These are phyloP conservation scores for Colletotrichum simmondsii DNA, from an alignment of 2,329 filamentous ascomycete species.

Conservation along the genomic window DNA sequence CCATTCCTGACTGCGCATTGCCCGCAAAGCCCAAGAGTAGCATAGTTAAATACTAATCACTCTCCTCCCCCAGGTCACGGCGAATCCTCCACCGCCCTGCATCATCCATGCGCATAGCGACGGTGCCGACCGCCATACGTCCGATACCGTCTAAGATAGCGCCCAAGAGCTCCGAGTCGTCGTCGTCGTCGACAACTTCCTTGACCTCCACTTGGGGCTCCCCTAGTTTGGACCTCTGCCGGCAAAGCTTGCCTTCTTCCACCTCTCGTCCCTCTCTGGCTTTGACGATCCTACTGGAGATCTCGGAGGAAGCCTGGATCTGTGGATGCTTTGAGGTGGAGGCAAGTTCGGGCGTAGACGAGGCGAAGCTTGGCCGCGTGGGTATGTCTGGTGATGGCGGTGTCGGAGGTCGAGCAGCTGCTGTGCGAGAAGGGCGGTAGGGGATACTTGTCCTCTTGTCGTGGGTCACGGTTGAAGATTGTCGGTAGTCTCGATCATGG, in stretches of 20 bases:
- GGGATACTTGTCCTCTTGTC: not conserved
- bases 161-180: slow-evolving; percentile 46
- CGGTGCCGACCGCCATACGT: slow-evolving; percentile 40
- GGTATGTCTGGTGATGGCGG: not conserved
- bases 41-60: not conserved
- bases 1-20: not conserved
- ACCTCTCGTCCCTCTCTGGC: not conserved
- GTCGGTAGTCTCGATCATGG: not conserved
- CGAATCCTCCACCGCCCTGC: slow-evolving; percentile 54
- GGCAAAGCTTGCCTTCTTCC: not conserved
- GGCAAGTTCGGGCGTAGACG: no score
- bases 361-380: not conserved
- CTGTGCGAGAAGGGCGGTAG: not conserved
- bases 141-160: slow-evolving; percentile 50
- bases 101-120: slow-evolving; percentile 48
- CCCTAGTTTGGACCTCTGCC: not conserved
- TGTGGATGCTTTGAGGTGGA: not conserved
- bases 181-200: slow-evolving; percentile 41
- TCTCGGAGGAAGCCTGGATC: not conserved
- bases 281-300: not conserved
- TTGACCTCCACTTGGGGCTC: not conserved
- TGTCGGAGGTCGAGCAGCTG: not conserved
- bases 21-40: not conserved
- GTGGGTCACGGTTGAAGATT: not conserved
- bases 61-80: not conserved